Base-by-base conservation (phyloP, 306 rosid species). In the Myrica gale region DNA sequence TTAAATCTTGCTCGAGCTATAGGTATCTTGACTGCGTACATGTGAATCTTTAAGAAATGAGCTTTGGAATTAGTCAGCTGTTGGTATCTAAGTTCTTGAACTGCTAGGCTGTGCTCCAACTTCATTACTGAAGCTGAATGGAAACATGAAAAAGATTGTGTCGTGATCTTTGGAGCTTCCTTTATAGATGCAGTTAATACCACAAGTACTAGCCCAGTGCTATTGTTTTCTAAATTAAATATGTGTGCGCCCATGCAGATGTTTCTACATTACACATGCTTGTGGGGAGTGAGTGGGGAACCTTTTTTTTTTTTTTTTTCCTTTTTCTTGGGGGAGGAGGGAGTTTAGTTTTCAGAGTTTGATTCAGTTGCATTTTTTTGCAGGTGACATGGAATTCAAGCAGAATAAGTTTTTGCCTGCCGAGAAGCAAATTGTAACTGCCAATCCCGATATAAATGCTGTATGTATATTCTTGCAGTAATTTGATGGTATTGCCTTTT, bases 301-400 rank as follows among this genome's bases (percentile, higher is more conserved):
- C 15, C 5, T 48, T 48, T 11, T 48, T 48, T 9, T 23, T 23
- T 48, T 48, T 67, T 8, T 70, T 56, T 79, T 45, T 60, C 16
- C 47, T 54, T 43, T 2, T n/a, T 21, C 13, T 41, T 23, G 5
- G 53, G 53, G 53, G 3, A 19, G 20, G 7, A 21, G 60, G 60
- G 21, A 54, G 53, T 69, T 44, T 80, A 56, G 63, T 78, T 68
- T 78, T 68, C 77, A 23, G 61, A 58, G 69, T 76, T 52, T 60
- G 72, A 82, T 77, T 51, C 26, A 5, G 76, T 81, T 78, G 69
- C 73, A 73, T 79, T 74, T 78, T 56, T 74, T 2, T 75, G 84
- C 87, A 95, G 99, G 99, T 79, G 99, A 95, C 89, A 90, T 83
- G 92, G 99, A 95, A 82, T 95, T 92, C 84, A 92, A 95, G 84